A percentile compares a stretch with the other conserved stretches of the same genome.
Conservation (phyloP, 192 early-diverging fungal genomes). For the Entomortierella beljakovae region DNA sequence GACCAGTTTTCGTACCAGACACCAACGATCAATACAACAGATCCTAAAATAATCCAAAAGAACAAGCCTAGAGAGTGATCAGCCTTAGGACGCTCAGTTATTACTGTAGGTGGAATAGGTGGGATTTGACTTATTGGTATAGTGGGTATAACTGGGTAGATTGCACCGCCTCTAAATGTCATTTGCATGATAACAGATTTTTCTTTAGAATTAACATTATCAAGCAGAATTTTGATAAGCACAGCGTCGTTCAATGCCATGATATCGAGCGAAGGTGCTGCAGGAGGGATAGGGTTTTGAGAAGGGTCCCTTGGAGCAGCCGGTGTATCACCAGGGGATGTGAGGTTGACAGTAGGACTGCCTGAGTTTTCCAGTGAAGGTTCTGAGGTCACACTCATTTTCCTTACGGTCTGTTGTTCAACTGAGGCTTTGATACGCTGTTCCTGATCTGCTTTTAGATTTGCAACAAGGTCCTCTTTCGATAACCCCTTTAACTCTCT, state of each 20-base stretch:
- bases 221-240: conserved; percentile 21
- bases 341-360: no score
- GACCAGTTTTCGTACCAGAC: conserved; percentile 23
- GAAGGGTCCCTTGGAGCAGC: not conserved
- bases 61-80: conserved; percentile 38
- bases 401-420: not conserved
- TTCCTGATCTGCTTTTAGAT: not conserved
- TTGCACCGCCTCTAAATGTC: conserved; percentile 18
- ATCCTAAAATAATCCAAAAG: conserved; percentile 40
- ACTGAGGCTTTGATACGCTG: not conserved
- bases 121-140: not conserved
- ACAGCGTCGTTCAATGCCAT: conserved; percentile 21
- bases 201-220: not conserved
- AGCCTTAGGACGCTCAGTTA: not conserved
- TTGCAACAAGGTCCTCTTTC: conserved; percentile 19
- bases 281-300: not conserved
- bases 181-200: conserved; percentile 33
- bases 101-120: not conserved
- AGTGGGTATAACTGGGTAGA: conserved; percentile 4
- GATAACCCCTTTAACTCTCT: conserved; percentile 1
- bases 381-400: not conserved
- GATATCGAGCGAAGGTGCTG: conserved; percentile 12
- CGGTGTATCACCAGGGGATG: not conserved
- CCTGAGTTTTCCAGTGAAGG: not conserved
- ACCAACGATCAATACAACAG: conserved; percentile 38